These are phyloP conservation scores for Aaosphaeria pasadenensis DNA, from an alignment of 2,329 filamentous ascomycete species.

Conservation along the genomic window DNA sequence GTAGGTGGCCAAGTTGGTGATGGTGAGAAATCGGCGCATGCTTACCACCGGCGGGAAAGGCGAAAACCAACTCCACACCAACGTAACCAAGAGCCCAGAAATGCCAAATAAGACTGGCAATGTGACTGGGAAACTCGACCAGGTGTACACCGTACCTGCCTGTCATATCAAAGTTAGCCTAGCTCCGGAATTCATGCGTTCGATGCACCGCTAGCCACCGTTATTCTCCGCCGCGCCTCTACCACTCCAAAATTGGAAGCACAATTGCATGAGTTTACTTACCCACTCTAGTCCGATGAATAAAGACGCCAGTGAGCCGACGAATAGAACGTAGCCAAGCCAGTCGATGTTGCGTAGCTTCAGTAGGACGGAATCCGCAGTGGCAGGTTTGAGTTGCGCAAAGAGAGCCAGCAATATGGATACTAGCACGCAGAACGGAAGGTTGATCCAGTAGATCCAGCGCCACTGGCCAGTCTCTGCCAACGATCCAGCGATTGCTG, in stretches of 20 bases:
- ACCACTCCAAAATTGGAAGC: background rate
- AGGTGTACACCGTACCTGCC: conserved; percentile 19
- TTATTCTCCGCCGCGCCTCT: too few species aligned
- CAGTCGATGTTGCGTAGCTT: conserved; percentile 58
- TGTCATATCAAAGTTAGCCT: conserved; percentile 2
- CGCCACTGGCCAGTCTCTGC: conserved; percentile 17
- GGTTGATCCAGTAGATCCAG: conserved; percentile 41
- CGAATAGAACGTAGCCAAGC: conserved; percentile 57
- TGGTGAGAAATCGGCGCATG: conserved; percentile 20
- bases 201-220: too few species aligned
- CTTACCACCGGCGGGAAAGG: conserved; percentile 2
- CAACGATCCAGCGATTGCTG: conserved; percentile 31
- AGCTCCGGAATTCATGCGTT: background rate
- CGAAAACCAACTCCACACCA: conserved; percentile 17
- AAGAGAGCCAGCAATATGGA: conserved; percentile 42
- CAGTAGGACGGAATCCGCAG: conserved; percentile 35
- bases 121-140: conserved; percentile 15
- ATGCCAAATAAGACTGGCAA: conserved; percentile 16
- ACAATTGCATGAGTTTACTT: conserved; percentile 5
- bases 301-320: conserved; percentile 53
- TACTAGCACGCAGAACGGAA: conserved; percentile 32
- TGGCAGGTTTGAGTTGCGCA: conserved; percentile 28
- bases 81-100: conserved; percentile 14
- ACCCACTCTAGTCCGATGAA: conserved; percentile 56
- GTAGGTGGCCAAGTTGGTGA: conserved; percentile 28